phyloP scores from a whole-genome alignment of 1,284 basidiomycete genomes.

The Ganoderma meredithae region DNA sequence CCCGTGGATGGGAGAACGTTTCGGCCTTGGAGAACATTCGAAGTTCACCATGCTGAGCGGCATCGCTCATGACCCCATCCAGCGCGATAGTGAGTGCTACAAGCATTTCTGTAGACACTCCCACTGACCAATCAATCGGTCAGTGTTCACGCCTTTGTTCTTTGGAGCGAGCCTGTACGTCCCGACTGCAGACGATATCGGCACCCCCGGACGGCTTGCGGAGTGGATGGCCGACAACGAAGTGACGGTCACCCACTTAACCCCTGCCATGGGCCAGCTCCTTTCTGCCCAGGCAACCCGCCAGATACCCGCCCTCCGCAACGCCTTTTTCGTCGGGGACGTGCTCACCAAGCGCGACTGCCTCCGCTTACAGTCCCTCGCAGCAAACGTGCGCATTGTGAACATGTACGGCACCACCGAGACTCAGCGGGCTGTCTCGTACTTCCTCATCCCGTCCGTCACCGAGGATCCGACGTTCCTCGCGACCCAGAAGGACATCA shows the following conservation, averaged over 20 bases:
- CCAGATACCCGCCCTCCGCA: constrained; percentile 86
- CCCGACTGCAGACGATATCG: constrained; percentile 97
- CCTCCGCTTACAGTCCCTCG: constrained; percentile 92
- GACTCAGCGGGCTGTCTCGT: constrained; percentile 98
- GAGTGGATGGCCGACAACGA: constrained; percentile 97
- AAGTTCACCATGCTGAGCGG: constrained; percentile 99
- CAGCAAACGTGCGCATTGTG: constrained; percentile 92
- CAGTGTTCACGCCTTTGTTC: constrained; percentile 99
- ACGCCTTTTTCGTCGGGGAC: constrained; percentile 99
- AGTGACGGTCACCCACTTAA: constrained; percentile 95
- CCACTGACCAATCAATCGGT: constrained; percentile 8
- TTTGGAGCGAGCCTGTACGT: constrained; percentile 96
- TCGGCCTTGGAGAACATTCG: constrained; percentile 78
- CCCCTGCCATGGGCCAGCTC: constrained; percentile 98
- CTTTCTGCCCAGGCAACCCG: constrained; percentile 95
- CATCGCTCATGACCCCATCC: constrained; percentile 99
- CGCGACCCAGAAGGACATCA: constrained; percentile 95
- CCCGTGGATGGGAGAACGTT: constrained; percentile 98
- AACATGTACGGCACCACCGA: constrained; percentile 99
- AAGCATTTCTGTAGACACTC: constrained; percentile 3
- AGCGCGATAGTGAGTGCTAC: constrained; percentile 88
- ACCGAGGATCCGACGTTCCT: constrained; percentile 90
- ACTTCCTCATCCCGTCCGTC: constrained; percentile 93
- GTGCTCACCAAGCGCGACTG: constrained; percentile 99
- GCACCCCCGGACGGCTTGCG: constrained; percentile 94